Base-by-base conservation (phyloP, 768 basidiomycete species). In the Dentipellis fragilis region DNA sequence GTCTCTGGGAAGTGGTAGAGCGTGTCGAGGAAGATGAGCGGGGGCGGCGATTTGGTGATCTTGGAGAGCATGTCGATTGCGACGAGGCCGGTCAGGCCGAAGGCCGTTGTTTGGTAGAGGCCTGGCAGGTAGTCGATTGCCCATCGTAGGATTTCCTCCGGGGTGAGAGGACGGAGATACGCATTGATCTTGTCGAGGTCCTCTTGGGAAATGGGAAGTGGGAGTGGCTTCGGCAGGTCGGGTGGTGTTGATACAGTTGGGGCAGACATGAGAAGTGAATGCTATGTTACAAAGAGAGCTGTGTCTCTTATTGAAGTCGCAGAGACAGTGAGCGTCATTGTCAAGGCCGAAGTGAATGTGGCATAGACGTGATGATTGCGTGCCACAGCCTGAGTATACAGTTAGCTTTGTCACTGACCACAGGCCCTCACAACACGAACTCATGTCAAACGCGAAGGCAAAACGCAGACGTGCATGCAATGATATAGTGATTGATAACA, bases 1-100 rank as follows among this genome's bases (percentile, higher is more conserved):
- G 95, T 98, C 73, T 97, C 91, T 3, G 76, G 74, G 71, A 99
- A 99, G 73, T 98, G 96, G 67, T 97, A 93, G 12, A 98, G 76
- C 0, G 96, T 98, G 73, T 99, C 94, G 67, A 97, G 72, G 73
- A 99, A 98, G 73, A 98, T 93, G 17, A 97, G 78, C 1, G 93
- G 92, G 1, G 89, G 89, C 0, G 80, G 78, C 16, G 71, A 66
- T 23, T 73, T 57, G 2, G 85, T 84, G 59, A 93, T 74, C 68
- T 89, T 89, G 36, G 89, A 86, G 54, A 98, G 81, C 91, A 99
- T 96, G 68, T 96, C 93, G 58, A 90, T 84, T 17, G 93, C 85
- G 54, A 92, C 93, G 53, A 94, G 83, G 10, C 96, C 95, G 0
- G 94, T 97, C 57, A 97, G 77, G 7, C 96, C 96, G 65, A 99